These are phyloP conservation scores for Ceratocystis cacaofunesta DNA, from an alignment of 2,329 filamentous ascomycete genomes.

Conservation along the genomic window DNA sequence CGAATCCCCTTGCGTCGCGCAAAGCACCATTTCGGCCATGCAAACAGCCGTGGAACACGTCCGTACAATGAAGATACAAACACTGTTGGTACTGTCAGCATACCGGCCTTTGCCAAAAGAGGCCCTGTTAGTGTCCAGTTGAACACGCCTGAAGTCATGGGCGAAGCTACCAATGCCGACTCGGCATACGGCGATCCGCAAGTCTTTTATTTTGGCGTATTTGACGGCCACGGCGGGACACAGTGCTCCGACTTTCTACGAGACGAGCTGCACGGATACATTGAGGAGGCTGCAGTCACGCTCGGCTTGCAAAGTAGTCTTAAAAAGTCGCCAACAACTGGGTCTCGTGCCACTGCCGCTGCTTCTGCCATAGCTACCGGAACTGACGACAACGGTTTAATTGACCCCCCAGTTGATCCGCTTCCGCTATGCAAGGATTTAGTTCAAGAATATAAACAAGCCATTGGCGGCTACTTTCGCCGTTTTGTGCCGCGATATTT, in stretches of 20 bases:
- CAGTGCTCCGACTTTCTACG: slow-evolving; percentile 79
- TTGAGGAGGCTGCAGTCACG: slow-evolving; percentile 62
- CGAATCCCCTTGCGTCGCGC: slow-evolving; percentile 85
- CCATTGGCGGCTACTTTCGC: slow-evolving; percentile 87
- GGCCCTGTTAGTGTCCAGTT: slow-evolving; percentile 46
- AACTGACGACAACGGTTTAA: slow-evolving; percentile 4
- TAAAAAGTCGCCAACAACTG: neutral
- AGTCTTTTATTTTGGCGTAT: slow-evolving; percentile 93
- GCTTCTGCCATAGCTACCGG: neutral
- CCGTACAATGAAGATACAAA: slow-evolving; percentile 88
- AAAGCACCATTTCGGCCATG: slow-evolving; percentile 87
- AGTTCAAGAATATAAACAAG: slow-evolving; percentile 62
- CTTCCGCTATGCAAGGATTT: slow-evolving; percentile 55
- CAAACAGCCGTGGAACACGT: slow-evolving; percentile 63
- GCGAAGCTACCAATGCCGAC: slow-evolving; percentile 54
- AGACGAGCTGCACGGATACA: slow-evolving; percentile 73
- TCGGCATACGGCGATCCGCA: slow-evolving; percentile 79
- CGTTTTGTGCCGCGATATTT: slow-evolving; percentile 78
- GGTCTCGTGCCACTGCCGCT: neutral
- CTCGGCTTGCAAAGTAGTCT: slow-evolving; percentile 61
- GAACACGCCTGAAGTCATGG: slow-evolving; percentile 25
- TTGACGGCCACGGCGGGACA: slow-evolving; percentile 84
- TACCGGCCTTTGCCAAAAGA: slow-evolving; percentile 82
- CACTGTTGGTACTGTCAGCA: slow-evolving; percentile 83
- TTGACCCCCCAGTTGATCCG: slow-evolving; percentile 33